Conservation (phyloP, 2,329 filamentous ascomycete genomes). For the Ophiostoma ulmi region DNA sequence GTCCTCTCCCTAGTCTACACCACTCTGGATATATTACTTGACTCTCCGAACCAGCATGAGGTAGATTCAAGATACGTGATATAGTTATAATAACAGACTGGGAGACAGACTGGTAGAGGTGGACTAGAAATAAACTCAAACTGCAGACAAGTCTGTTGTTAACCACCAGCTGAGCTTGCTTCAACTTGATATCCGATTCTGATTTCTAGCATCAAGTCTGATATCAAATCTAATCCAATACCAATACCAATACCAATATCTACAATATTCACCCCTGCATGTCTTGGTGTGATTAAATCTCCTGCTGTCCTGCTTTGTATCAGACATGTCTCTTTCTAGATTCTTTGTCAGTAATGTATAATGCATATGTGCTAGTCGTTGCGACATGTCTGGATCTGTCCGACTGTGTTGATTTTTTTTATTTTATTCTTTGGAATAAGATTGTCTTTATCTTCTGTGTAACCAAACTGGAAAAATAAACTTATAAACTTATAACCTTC, state of each 20-base stretch:
- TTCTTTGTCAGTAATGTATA: conserved; percentile 20
- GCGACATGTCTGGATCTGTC: neutral
- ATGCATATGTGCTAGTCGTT: conserved; percentile 7
- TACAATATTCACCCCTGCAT: neutral
- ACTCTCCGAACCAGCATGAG: neutral
- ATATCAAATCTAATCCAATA: neutral
- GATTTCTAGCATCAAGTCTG: neutral
- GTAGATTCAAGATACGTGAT: neutral
- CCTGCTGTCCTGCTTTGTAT: conserved; percentile 6
- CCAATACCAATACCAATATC: neutral
- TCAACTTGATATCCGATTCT: neutral
- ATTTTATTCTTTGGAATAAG: neutral
- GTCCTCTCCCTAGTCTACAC: neutral
- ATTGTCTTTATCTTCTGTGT: neutral
- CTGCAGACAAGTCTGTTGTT: neutral
- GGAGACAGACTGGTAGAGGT: neutral
- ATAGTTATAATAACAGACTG: too few relatives aligned
- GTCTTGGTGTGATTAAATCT: conserved; percentile 12
- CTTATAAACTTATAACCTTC: neutral
- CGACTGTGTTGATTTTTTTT: neutral
- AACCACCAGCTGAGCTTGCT: neutral
- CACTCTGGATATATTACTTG: neutral
- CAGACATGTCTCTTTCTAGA: neutral
- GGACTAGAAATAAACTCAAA: neutral
- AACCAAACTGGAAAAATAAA: neutral